Conservation (phyloP, 768 basidiomycete genomes). For the Suillus cothurnatus region DNA sequence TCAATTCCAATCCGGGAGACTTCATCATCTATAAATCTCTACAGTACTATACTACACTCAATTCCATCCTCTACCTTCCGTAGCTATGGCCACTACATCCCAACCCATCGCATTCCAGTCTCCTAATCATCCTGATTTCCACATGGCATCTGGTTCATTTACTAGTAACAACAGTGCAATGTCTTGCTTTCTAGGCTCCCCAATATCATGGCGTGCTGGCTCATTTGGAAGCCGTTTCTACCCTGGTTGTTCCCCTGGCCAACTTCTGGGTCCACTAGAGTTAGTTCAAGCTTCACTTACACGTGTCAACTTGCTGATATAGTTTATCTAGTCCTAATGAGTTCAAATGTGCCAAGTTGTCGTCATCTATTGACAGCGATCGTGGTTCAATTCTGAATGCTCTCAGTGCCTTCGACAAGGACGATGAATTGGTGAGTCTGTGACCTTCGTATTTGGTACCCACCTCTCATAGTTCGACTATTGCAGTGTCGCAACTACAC, state of each 20-base stretch:
- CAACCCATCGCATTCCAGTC: constrained; percentile 48
- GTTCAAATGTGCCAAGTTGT: constrained; percentile 47
- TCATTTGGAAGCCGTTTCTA: constrained; percentile 68
- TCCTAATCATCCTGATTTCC: constrained; percentile 26
- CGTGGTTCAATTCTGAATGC: constrained; percentile 65
- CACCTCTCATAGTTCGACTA: constrained; percentile 2
- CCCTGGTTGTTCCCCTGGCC: constrained; percentile 63
- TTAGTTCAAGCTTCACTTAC: constrained; percentile 37
- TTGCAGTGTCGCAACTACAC: constrained; percentile 81
- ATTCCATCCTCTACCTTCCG: background rate
- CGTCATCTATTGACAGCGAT: constrained; percentile 63
- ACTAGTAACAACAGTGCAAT: constrained; percentile 48
- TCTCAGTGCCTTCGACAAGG: constrained; percentile 63
- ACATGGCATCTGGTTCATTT: constrained; percentile 53
- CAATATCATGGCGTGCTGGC: constrained; percentile 69
- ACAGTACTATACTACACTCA: background rate
- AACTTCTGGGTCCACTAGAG: constrained; percentile 66
- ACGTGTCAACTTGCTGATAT: constrained; percentile 5
- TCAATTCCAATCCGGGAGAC: background rate
- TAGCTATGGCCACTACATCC: constrained; percentile 38
- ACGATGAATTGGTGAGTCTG: constrained; percentile 71
- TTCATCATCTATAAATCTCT: constrained; percentile 10
- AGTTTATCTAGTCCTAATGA: constrained; percentile 40
- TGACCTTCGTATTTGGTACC: background rate
- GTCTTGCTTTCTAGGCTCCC: constrained; percentile 73